A percentile compares a stretch with the other conserved stretches of the same genome.
Conservation (phyloP, 208 protist species). For the Porcisia deanei region DNA sequence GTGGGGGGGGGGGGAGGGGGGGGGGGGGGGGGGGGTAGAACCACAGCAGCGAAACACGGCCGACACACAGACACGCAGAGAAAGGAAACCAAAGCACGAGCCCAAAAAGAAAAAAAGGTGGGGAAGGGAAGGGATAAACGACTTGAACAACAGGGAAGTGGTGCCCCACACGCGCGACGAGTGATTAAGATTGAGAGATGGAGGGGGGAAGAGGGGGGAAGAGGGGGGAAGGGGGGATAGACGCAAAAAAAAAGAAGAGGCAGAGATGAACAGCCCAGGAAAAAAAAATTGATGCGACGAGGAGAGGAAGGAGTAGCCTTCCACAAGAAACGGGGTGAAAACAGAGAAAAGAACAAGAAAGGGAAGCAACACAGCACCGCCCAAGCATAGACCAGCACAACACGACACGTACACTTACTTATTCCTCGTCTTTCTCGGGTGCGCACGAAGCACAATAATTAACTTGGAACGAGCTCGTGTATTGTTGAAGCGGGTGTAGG, state of each 20-base stretch:
- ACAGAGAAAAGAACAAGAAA: not conserved
- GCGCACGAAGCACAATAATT: too few relatives aligned
- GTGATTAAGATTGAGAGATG: too few relatives aligned
- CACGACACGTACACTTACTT: not conserved
- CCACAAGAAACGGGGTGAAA: not conserved
- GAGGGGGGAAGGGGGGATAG: not conserved
- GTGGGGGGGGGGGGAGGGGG: not conserved
- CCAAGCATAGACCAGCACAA: not conserved
- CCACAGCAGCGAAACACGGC: not conserved
- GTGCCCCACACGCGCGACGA: too few relatives aligned
- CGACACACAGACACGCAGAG: not conserved
- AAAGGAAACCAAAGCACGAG: not conserved
- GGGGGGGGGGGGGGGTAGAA: not conserved
- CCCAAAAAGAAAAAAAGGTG: not conserved
- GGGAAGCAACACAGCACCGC: not conserved
- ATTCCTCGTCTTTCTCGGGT: not conserved
- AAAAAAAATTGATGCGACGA: not conserved
- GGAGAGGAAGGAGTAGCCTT: not conserved
- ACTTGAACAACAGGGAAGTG: not conserved
- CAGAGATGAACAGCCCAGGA: not conserved
- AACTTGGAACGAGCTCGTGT: too few relatives aligned
- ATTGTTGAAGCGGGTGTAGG: too few relatives aligned
- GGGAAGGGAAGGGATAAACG: not conserved
- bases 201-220: not conserved
- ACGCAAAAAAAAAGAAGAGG: slow-evolving; percentile 19